phyloP scores from a whole-genome alignment of 2,329 filamentous ascomycete genomes.

The Fusarium sp. region DNA sequence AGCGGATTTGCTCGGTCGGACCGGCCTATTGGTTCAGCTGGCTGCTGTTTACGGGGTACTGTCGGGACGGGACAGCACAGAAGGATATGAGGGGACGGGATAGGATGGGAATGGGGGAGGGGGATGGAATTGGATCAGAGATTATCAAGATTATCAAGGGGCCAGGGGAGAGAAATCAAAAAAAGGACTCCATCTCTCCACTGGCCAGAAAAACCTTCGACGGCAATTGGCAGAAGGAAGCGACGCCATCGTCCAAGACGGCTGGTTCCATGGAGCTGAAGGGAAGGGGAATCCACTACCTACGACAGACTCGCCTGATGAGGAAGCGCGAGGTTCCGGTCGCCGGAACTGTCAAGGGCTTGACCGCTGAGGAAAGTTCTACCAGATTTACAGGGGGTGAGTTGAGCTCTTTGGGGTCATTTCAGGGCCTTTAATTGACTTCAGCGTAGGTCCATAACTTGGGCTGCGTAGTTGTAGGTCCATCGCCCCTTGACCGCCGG shows the following conservation, averaged over 20 bases:
- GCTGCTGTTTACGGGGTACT: not conserved
- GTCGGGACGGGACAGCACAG: not conserved
- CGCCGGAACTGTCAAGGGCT: slow-evolving; percentile 32
- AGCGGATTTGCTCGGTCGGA: slow-evolving; percentile 39
- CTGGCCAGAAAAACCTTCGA: slow-evolving; percentile 26
- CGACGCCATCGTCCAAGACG: slow-evolving; percentile 22
- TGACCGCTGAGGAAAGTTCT: slow-evolving; percentile 13
- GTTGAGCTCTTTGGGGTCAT: not conserved
- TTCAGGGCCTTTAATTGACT: not conserved
- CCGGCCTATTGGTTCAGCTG: slow-evolving; percentile 13
- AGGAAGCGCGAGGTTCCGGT: slow-evolving; percentile 39
- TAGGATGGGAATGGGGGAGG: not conserved
- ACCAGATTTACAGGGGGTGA: slow-evolving; percentile 4
- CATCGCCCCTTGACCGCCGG: not conserved
- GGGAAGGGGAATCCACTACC: slow-evolving; percentile 31
- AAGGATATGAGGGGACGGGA: not conserved
- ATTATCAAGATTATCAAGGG: slow-evolving; percentile 37
- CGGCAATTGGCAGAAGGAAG: slow-evolving; percentile 37
- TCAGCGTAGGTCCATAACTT: not conserved
- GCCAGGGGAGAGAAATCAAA: slow-evolving; percentile 14
- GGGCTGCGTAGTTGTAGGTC: no score
- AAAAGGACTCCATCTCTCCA: slow-evolving; percentile 20
- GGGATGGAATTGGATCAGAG: slow-evolving; percentile 12
- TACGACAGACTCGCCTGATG: slow-evolving; percentile 39
- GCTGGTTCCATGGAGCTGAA: slow-evolving; percentile 9